Conservation (phyloP, 2,329 filamentous ascomycete genomes). For the Ascocoryne sarcoides region DNA sequence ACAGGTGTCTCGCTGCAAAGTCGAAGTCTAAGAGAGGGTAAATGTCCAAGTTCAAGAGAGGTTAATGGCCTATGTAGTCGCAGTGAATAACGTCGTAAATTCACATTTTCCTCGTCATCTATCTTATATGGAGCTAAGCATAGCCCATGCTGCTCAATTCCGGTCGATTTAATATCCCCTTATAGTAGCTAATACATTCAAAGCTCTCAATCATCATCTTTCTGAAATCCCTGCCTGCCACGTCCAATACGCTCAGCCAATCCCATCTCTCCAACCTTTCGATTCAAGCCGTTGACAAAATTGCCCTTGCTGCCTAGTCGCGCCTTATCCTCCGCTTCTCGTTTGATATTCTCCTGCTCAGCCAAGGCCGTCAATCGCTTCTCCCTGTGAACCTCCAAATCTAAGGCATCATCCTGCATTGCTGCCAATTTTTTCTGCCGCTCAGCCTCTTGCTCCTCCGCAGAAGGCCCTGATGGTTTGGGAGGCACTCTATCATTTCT, state of each 20-base stretch:
- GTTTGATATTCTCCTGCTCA: constrained; percentile 53
- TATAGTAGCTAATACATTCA: background rate
- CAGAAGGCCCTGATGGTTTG: constrained; percentile 12
- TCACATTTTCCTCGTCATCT: no score
- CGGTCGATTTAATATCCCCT: no score
- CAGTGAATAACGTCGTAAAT: no score
- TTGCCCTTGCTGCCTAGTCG: constrained; percentile 53
- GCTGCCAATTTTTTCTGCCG: constrained; percentile 59
- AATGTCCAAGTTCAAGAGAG: no score
- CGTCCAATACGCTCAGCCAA: constrained; percentile 45
- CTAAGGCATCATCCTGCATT: constrained; percentile 63
- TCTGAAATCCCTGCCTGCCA: constrained; percentile 36
- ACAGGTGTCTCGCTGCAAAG: no score
- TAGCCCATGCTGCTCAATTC: no score
- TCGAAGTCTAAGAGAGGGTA: no score
- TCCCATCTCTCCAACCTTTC: constrained; percentile 44
- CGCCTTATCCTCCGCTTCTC: constrained; percentile 57
- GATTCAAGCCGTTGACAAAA: constrained; percentile 56
- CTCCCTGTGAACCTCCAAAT: constrained; percentile 62
- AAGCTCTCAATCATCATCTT: constrained; percentile 32
- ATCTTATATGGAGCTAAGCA: no score
- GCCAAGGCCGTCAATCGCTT: constrained; percentile 58
- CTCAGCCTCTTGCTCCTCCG: constrained; percentile 41
- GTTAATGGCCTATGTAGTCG: no score
- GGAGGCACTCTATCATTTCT: constrained; percentile 21